phyloP scores from a whole-genome alignment of 805 yeast genomes.

The Sugiyamaella smithiae region DNA sequence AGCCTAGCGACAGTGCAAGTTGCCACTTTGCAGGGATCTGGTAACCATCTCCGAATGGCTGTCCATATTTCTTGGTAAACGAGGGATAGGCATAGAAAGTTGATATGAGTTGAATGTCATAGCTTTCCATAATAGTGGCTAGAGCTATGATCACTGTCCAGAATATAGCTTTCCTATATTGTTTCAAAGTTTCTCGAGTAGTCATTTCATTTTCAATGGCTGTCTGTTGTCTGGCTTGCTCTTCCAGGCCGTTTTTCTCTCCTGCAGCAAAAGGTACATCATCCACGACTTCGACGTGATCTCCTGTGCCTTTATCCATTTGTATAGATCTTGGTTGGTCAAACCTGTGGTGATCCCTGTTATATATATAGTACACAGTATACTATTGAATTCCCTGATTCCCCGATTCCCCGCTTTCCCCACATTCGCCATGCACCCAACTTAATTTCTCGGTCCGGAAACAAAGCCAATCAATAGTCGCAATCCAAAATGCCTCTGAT shows the following conservation, averaged over 20 bases:
- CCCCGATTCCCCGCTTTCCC: no score
- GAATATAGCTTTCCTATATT: constrained; percentile 42
- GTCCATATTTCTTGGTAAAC: constrained; percentile 44
- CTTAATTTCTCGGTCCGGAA: no score
- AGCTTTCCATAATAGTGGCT: constrained; percentile 50
- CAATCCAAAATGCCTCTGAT: no score
- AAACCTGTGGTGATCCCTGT: no score
- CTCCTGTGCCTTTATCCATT: background rate
- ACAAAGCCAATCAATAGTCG: no score
- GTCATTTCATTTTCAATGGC: constrained; percentile 30
- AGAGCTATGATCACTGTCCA: constrained; percentile 47
- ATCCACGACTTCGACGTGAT: constrained; percentile 1
- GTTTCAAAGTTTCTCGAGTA: constrained; percentile 30
- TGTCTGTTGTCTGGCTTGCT: constrained; percentile 8
- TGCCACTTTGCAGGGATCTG: constrained; percentile 27
- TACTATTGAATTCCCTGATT: no score
- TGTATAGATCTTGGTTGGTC: no score
- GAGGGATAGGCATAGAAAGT: constrained; percentile 46
- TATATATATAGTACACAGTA: no score
- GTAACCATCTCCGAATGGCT: constrained; percentile 3
- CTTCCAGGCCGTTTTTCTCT: background rate
- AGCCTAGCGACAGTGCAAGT: constrained; percentile 21
- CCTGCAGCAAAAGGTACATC: constrained; percentile 27
- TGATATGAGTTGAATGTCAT: constrained; percentile 41
- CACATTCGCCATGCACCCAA: no score